Base-by-base conservation (phyloP, 2,329 filamentous ascomycete species). In the Aspergillus calidoustus region DNA sequence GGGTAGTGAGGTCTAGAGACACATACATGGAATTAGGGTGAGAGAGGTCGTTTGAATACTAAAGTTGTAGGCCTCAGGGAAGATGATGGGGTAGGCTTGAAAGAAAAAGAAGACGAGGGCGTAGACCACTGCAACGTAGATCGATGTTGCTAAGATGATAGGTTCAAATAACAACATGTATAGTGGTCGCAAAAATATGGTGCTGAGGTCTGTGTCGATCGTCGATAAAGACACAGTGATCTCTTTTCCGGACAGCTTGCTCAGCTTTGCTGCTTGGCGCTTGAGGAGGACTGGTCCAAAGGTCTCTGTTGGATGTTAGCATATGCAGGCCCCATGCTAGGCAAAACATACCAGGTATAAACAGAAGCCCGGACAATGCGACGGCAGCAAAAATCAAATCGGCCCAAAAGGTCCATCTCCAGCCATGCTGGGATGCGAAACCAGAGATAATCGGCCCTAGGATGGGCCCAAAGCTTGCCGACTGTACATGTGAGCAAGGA, bases 41-140 rank as follows among this genome's bases (percentile, higher is more conserved):
- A 93, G 81, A 1, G 90, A 90, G 34, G 86, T 85, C 30, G 86
- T 80, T 22, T 90, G 88, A 0, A 88, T 81, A 3, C 82, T 85
- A 63, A 92, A 85, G 31, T 80, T 78, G 73, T 92, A 92, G 4
- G 87, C 81, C 25, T 77, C 81, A 61, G 84, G 79, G 74, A 91
- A 93, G 65, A 92, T 89, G 62, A 89, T 82, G 1, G 88, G 88
- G 72, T 89, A 93, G 2, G 89, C 89, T 73, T 92, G 87, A 68
- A 94, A 92, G 71, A 87, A 92, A 77, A 93, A 91, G 81, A 87
- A 89, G 64, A 89, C 86, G 62, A 89, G 83, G 3, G 81, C 84
- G 71, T 92, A 93, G 38, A 87, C 83, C 30, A 93, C 80, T 38
- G 91, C 87, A 11, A 93, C 81, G 74, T 92, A 93, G 70, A 86